Percentiles rank a stretch among this genome's conserved stretches.
Conservation (phyloP, 805 yeast genomes). For the Ogataea polymorpha region DNA sequence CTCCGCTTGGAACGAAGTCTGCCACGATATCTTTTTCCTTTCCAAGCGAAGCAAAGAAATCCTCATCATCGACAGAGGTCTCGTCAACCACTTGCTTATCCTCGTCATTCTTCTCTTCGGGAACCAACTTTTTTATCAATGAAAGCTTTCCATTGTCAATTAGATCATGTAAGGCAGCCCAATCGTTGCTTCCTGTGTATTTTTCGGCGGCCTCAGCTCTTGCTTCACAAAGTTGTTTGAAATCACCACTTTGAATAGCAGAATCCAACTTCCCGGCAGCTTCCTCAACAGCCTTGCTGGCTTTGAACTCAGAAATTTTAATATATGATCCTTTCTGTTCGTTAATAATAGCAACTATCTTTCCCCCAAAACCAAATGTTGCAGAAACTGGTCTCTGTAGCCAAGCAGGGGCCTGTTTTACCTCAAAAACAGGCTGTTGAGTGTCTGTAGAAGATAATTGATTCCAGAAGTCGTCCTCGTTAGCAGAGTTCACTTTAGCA, state of each 20-base stretch:
- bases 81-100: constrained; percentile 11
- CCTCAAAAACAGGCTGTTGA: constrained; percentile 67
- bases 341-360: constrained; percentile 51
- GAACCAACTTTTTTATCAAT: constrained; percentile 40
- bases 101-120: constrained; percentile 18
- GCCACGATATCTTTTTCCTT: constrained; percentile 13
- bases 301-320: constrained; percentile 33
- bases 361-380: constrained; percentile 92
- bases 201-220: constrained; percentile 41
- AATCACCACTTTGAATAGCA: constrained; percentile 58
- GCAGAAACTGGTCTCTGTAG: constrained; percentile 69
- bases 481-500: constrained; percentile 38
- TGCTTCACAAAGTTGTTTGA: constrained; percentile 51
- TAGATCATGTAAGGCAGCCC: constrained; percentile 58
- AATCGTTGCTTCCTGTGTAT: constrained; percentile 44
- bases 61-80: constrained; percentile 32
- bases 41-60: constrained; percentile 36
- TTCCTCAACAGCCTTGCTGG: constrained; percentile 35
- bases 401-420: constrained; percentile 89
- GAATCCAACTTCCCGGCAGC: constrained; percentile 43
- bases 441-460: constrained; percentile 64
- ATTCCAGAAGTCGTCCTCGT: constrained; percentile 85
- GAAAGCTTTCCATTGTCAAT: constrained; percentile 48
- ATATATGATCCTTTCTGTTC: constrained; percentile 41
- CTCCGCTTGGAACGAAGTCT: constrained; percentile 49